Base-by-base conservation (phyloP, 495 filamentous ascomycete species). In the Oidiodendron maius region DNA sequence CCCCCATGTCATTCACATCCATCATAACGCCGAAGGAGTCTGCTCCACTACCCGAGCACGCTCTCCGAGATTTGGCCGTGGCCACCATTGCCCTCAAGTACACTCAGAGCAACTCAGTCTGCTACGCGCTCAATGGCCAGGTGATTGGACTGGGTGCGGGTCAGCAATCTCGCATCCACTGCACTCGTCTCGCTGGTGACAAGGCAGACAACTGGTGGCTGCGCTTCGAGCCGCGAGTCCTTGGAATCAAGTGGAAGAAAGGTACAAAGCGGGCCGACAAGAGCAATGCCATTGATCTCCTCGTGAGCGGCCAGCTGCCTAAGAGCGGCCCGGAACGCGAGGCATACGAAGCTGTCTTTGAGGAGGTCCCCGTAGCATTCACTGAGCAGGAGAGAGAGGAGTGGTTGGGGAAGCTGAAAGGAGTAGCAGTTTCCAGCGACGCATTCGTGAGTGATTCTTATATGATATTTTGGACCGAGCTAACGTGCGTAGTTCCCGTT, bases 131-230 rank as follows among this genome's bases (percentile, higher is more conserved):
- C 48, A 87, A 96, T 56, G 93, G 93, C 13, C 94, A 97, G 66
- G 75, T 96, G 64, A 81, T 98, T 55, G 93, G 93, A 41, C 78
- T 98, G 37, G 93, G 94, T 53, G 93, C 93, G 43, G 93, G 93
- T 43, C 93, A 98, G 68, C 93, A 98, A 71, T 91, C 86, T 51
- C 83, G 93, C 56, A 98, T 98, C 58, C 94, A 97, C 76, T 97
- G 94, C 76, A 98, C 93, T 21, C 84, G 93, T 52, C 78, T 98
- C 35, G 93, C 93, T n/a, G 93, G 94, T 53, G 93, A 96, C 71
- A 98, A 98, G 75, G 88, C 90, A 40, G 93, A 98, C 68, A 95
- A 91, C 75, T 98, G 93, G 93, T 98, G 93, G 93, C 83, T 97
- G 71, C 84, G 93, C 57, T 96, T 96, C 78, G 86, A 95, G 71